These are phyloP conservation scores for Wallemia hederae DNA, from an alignment of 1,284 basidiomycete genomes.

Conservation along the genomic window DNA sequence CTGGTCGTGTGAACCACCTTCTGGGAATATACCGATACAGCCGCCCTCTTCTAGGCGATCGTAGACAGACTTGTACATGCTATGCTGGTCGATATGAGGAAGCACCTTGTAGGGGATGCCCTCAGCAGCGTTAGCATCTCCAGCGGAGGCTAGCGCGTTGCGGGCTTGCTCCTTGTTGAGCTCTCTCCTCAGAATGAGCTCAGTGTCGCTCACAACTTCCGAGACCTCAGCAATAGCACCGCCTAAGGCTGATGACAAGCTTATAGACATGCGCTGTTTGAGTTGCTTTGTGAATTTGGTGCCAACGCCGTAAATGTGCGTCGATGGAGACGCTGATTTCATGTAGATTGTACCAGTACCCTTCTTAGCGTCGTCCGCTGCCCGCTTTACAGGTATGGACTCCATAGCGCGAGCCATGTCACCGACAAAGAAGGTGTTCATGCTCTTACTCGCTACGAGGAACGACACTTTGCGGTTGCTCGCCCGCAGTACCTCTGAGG, in stretches of 20 bases:
- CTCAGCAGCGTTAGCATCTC: background rate
- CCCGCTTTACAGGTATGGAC: constrained; percentile 74
- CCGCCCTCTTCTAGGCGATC: constrained; percentile 58
- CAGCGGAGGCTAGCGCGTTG: constrained; percentile 11
- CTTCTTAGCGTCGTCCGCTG: constrained; percentile 55
- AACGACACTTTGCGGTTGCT: constrained; percentile 59
- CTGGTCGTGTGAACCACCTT: constrained; percentile 89
- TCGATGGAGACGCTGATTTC: constrained; percentile 34
- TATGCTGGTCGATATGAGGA: constrained; percentile 65
- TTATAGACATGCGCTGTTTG: constrained; percentile 49
- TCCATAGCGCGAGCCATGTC: constrained; percentile 62
- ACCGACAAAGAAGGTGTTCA: constrained; percentile 54
- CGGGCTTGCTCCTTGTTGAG: constrained; percentile 23
- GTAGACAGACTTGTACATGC: constrained; percentile 89
- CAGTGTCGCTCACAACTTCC: constrained; percentile 66
- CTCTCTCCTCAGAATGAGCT: constrained; percentile 57
- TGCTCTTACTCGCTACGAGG: constrained; percentile 73
- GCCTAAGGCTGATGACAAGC: constrained; percentile 55
- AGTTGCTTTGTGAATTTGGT: constrained; percentile 59
- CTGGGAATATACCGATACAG: constrained; percentile 83
- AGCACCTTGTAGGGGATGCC: constrained; percentile 33
- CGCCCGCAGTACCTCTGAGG: constrained; percentile 61
- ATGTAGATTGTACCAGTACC: constrained; percentile 47
- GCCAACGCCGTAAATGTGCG: constrained; percentile 39
- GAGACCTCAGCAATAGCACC: constrained; percentile 55